Evolutionary conservation across 2,329 filamentous ascomycete genomes (phyloP).

Genomic region (Gnomoniopsis smithogilvyi): DNA sequence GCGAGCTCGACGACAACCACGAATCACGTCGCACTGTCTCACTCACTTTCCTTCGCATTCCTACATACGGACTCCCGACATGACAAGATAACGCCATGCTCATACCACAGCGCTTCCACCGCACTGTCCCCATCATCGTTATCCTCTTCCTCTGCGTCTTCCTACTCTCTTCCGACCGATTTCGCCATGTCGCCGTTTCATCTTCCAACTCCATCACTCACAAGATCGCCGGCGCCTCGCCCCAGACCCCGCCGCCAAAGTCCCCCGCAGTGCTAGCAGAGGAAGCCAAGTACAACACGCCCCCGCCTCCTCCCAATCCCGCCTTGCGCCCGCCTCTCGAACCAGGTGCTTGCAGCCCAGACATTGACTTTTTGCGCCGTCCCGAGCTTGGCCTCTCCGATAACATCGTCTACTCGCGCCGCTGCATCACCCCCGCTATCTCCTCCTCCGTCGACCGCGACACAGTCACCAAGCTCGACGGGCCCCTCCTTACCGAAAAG

Average conservation of each 20-base stretch:
- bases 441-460: slow-evolving; percentile 33
- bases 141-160: slow-evolving; percentile 16
- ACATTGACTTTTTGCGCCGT: slow-evolving; percentile 26
- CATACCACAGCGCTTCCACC: slow-evolving; percentile 19
- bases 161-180: slow-evolving; percentile 15
- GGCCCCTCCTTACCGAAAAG: slow-evolving; percentile 32
- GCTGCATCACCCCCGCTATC: slow-evolving; percentile 39
- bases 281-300: slow-evolving; percentile 14
- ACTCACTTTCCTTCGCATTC: not conserved
- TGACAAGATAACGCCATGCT: slow-evolving; percentile 18
- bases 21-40: not conserved
- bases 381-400: slow-evolving; percentile 34
- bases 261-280: slow-evolving; percentile 12
- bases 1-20: too few relatives aligned
- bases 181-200: slow-evolving; percentile 13
- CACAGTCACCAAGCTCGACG: slow-evolving; percentile 33
- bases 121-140: slow-evolving; percentile 14
- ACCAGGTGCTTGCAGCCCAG: slow-evolving; percentile 19
- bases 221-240: slow-evolving; percentile 5
- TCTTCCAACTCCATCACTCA: slow-evolving; percentile 8
- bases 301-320: slow-evolving; percentile 1
- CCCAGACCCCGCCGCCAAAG: slow-evolving; percentile 1
- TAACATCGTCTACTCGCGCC: slow-evolving; percentile 40
- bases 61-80: slow-evolving; percentile 7
- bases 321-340: slow-evolving; percentile 14